Evolutionary conservation across 1,284 basidiomycete genomes (phyloP).

Genomic region (Irpex sp.): DNA sequence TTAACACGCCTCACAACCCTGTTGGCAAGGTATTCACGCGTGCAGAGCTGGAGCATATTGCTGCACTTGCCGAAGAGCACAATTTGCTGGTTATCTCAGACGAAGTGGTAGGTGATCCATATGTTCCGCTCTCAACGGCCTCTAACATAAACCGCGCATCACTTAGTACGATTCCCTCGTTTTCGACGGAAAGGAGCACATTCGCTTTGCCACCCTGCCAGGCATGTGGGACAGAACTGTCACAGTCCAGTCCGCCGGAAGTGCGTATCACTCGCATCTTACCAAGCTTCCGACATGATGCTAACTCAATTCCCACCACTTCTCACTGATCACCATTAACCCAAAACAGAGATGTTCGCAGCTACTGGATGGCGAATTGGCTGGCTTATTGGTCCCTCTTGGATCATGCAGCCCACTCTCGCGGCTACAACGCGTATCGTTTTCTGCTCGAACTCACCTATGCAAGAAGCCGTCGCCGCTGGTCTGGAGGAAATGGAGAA

Average conservation of each 20-base stretch:
- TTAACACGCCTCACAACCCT: constrained; percentile 96
- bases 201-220: constrained; percentile 88
- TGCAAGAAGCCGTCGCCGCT: constrained; percentile 88
- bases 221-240: constrained; percentile 98
- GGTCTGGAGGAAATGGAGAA: constrained; percentile 78
- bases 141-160: constrained; percentile 5
- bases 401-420: constrained; percentile 83
- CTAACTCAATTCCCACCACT: neutral
- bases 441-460: constrained; percentile 89
- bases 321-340: neutral
- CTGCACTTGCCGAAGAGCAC: constrained; percentile 85
- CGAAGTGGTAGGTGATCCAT: constrained; percentile 73
- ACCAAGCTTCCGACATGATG: neutral
- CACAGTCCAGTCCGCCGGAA: constrained; percentile 79
- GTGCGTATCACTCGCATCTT: constrained; percentile 36
- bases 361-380: constrained; percentile 98
- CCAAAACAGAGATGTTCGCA: constrained; percentile 81
- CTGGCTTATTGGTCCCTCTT: constrained; percentile 88
- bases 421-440: constrained; percentile 93
- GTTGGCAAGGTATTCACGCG: constrained; percentile 93
- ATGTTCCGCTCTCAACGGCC: neutral
- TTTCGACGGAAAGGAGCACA: constrained; percentile 85
- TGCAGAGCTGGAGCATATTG: constrained; percentile 81
- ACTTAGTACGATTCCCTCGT: constrained; percentile 89
- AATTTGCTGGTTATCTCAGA: constrained; percentile 94